Base-by-base conservation (phyloP, 2,329 filamentous ascomycete genomes). In the Phoma sp. region DNA sequence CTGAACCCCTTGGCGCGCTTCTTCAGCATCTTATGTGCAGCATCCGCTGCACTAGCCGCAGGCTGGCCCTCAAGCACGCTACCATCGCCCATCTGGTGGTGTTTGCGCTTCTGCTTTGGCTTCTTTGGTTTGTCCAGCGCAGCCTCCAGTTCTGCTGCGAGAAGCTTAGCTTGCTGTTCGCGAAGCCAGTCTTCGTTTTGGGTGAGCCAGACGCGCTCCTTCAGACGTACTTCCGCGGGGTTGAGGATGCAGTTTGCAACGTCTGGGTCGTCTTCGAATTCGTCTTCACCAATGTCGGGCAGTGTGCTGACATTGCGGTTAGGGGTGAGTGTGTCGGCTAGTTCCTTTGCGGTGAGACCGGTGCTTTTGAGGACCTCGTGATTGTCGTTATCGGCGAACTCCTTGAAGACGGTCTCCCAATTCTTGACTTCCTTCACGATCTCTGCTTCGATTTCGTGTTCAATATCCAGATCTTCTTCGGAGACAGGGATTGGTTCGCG, bases 161-260 rank as follows among this genome's bases (percentile, higher is more conserved):
- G 88, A 6, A 89, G 82, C 74, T 95, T 96, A 56, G 90, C 87
- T 69, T 97, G 92, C 69, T 96, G 89, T 42, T 87, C 84, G 7
- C 93, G 90, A 32, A 99, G 81, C 84, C 93, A 99, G 62, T 96
- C 92, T 72, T 95, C 92, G 75, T 99, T 98, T 71, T 93, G 88
- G 55, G 93, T 93, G 36, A 96, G 87, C 95, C 95, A 99, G 46
- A 98, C 90, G 55, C 87, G 86, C 74, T 97, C 93, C 74, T 97
- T 98, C 69, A 92, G 85, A 28, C 84, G 84, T 2, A 88, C 85
- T 76, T 98, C 93, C 3, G 86, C 84, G 1, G 87, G 84, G 0
- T 83, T 84, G 5, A 98, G 81, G 29, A 92, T 76, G 68, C 93
- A 96, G 65, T 90, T 90, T 54, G 83, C 79, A 5, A 99, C 92